These are phyloP conservation scores for Yamadazyma sp. DNA, from an alignment of 1,139 yeast species.

Conservation along the genomic window DNA sequence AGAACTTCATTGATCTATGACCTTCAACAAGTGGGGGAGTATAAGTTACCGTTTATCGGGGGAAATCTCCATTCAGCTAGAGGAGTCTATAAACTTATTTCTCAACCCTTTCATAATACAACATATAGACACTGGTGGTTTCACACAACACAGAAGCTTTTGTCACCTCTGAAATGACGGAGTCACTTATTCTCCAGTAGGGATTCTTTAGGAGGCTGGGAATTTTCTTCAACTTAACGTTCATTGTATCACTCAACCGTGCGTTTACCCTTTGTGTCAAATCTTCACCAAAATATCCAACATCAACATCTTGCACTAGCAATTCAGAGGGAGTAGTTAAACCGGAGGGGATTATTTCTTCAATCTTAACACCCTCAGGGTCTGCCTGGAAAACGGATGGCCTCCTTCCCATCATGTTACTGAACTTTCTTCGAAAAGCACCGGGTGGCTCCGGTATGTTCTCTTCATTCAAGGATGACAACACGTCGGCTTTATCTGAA, in stretches of 20 bases:
- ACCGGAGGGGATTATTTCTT: constrained; percentile 43
- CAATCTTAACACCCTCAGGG: constrained; percentile 35
- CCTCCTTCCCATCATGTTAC: constrained; percentile 45
- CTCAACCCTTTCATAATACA: constrained; percentile 69
- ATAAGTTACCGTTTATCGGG: too few relatives aligned
- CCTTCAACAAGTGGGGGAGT: too few relatives aligned
- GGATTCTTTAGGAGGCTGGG: constrained; percentile 58
- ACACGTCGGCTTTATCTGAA: constrained; percentile 10
- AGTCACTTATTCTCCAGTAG: constrained; percentile 87
- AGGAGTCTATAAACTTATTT: constrained; percentile 5
- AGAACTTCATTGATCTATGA: too few relatives aligned
- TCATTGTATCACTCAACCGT: constrained; percentile 12
- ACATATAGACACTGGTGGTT: constrained; percentile 74
- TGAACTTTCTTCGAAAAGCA: constrained; percentile 36
- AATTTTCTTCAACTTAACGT: constrained; percentile 49
- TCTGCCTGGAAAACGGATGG: constrained; percentile 46
- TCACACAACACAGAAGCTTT: constrained; percentile 63
- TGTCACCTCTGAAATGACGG: constrained; percentile 64
- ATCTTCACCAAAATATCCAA: constrained; percentile 23
- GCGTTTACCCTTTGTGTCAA: constrained; percentile 15
- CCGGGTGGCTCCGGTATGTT: constrained; percentile 22
- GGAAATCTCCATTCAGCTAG: too few relatives aligned
- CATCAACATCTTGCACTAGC: constrained; percentile 33
- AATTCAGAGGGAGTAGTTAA: constrained; percentile 46
- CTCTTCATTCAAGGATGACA: constrained; percentile 18